These are phyloP conservation scores for Malbranchea cinnamomea DNA, from an alignment of 2,329 filamentous ascomycete genomes.

Conservation along the genomic window DNA sequence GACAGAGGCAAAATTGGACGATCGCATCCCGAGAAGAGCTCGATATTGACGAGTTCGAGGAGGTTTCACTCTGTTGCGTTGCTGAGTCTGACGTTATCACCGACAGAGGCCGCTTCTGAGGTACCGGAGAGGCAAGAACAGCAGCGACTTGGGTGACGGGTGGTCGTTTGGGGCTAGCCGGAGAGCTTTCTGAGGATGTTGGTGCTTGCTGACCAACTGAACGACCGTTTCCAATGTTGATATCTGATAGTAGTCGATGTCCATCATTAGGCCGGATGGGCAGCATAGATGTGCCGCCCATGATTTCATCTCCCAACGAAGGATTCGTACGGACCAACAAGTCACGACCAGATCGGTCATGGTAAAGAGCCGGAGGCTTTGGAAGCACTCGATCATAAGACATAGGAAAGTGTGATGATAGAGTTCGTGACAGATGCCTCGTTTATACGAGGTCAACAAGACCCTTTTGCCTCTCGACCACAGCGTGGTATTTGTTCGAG, in stretches of 20 bases:
- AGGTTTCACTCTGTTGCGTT: constrained; percentile 12
- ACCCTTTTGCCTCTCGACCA: no score
- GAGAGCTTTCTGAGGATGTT: no score
- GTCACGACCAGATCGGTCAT: constrained; percentile 22
- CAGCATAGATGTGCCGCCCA: constrained; percentile 18
- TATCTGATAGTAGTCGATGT: no score
- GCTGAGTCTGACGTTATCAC: constrained; percentile 4
- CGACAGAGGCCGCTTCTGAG: constrained; percentile 5
- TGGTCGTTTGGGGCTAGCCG: no score
- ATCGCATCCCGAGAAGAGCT: constrained; percentile 25
- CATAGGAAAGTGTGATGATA: constrained; percentile 18
- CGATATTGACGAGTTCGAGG: constrained; percentile 22
- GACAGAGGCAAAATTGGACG: constrained; percentile 50
- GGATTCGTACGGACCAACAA: constrained; percentile 20
- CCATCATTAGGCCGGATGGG: no score
- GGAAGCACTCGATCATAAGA: constrained; percentile 35
- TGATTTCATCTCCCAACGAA: constrained; percentile 28
- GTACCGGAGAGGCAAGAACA: constrained; percentile 4
- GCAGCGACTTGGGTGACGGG: neutral
- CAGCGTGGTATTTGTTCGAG: no score
- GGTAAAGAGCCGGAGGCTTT: constrained; percentile 26
- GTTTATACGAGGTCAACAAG: no score
- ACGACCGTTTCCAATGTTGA: no score
- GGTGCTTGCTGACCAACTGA: no score
- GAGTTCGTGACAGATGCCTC: no score